Evolutionary conservation across 176 grass and related monocot genomes (phyloP).

Genomic region (Tillandsia leiboldiana): DNA sequence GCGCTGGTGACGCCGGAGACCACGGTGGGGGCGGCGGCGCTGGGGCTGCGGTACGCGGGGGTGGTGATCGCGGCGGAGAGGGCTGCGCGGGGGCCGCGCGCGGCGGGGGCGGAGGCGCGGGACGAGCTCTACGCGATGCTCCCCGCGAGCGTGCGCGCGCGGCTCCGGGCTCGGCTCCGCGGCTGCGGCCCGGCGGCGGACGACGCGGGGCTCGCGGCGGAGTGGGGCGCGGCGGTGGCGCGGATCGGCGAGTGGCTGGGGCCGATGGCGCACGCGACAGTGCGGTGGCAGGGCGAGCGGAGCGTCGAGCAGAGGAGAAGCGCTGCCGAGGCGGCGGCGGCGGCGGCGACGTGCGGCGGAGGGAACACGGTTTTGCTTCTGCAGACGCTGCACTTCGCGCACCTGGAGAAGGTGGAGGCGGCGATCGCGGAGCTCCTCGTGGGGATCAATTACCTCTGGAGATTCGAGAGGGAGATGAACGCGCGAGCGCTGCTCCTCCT

Average conservation of each 20-base stretch:
- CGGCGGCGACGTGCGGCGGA: not conserved
- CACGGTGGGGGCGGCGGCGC: conserved; percentile 54
- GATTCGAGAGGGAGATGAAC: conserved; percentile 72
- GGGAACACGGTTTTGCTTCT: conserved; percentile 40
- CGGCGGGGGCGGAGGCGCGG: conserved; percentile 46
- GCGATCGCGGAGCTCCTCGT: conserved; percentile 77
- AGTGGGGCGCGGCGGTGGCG: conserved; percentile 61
- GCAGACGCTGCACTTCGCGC: conserved; percentile 76
- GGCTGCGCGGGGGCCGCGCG: conserved; percentile 40
- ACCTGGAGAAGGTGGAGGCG: conserved; percentile 54
- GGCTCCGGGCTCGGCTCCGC: conserved; percentile 41
- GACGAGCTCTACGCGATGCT: conserved; percentile 82
- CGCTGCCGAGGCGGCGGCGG: not conserved
- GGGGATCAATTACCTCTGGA: conserved; percentile 75
- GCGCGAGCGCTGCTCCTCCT: conserved; percentile 33
- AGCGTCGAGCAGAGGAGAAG: conserved; percentile 42
- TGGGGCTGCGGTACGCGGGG: conserved; percentile 48
- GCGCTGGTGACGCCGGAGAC: conserved; percentile 35
- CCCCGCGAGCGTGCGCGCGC: conserved; percentile 52
- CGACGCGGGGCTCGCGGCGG: conserved; percentile 35
- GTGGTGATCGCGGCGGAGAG: conserved; percentile 66
- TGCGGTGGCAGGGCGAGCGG: conserved; percentile 73
- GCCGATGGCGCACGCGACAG: conserved; percentile 75
- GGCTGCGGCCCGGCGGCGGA: conserved; percentile 21
- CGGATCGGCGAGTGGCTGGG: conserved; percentile 65